Conservation (phyloP, 75 land plant species). For the Pinus albicaulis region DNA sequence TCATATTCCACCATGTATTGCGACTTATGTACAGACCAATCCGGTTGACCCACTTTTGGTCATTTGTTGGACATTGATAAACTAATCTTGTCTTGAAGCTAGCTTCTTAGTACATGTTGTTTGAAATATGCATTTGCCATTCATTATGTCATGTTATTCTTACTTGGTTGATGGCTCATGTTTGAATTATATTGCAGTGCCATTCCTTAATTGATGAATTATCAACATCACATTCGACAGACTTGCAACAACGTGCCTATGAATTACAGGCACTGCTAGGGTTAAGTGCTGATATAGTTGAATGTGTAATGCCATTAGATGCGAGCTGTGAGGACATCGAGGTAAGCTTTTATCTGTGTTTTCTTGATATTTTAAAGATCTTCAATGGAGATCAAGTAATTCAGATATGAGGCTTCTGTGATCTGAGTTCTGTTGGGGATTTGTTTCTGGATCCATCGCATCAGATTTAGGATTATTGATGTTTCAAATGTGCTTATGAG, state of each 20-base stretch:
- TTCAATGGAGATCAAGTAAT: neutral
- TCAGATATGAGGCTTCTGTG: no score
- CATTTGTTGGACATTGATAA: no score
- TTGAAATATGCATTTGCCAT: neutral
- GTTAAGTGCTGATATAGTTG: conserved; percentile 57
- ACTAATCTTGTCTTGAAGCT: neutral
- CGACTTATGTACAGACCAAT: no score
- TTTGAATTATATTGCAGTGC: conserved; percentile 43
- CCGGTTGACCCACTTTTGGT: no score
- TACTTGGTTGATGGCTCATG: neutral
- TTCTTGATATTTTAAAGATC: neutral
- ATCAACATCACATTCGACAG: conserved; percentile 90
- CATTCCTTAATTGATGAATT: conserved; percentile 82
- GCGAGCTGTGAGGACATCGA: conserved; percentile 97
- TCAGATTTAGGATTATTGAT: no score
- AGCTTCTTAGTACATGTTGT: neutral
- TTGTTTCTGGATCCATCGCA: no score
- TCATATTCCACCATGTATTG: no score
- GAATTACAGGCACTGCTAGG: conserved; percentile 81
- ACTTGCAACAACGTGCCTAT: conserved; percentile 95
- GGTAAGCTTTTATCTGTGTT: conserved; percentile 25
- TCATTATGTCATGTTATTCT: neutral
- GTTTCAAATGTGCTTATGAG: no score
- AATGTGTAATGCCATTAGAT: conserved; percentile 75
- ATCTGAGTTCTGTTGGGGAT: no score